These are phyloP conservation scores for Cercospora beticola DNA, from an alignment of 2,329 filamentous ascomycete genomes.

Conservation along the genomic window DNA sequence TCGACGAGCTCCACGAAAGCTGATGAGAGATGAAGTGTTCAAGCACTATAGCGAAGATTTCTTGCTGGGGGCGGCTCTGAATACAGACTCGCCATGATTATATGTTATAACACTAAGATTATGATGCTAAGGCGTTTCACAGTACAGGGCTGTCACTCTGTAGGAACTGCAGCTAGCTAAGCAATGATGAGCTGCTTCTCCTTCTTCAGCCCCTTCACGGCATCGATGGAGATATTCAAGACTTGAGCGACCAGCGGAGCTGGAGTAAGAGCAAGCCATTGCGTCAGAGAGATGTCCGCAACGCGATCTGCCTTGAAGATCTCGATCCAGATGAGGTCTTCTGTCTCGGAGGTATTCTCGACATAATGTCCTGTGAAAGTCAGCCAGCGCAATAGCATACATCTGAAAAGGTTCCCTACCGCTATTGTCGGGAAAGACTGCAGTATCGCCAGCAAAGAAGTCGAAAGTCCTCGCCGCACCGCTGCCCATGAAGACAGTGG, in stretches of 20 bases:
- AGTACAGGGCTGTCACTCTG: not conserved
- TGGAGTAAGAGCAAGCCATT: conserved; percentile 69
- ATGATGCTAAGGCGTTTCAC: not conserved
- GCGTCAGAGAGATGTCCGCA: conserved; percentile 64
- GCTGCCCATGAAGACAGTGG: conserved; percentile 58
- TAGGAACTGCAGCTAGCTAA: not conserved
- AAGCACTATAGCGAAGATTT: conserved; percentile 33
- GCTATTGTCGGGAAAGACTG: conserved; percentile 9
- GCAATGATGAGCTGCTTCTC: conserved; percentile 26
- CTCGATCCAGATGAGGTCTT: conserved; percentile 67
- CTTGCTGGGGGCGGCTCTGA: conserved; percentile 25
- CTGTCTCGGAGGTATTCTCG: conserved; percentile 63
- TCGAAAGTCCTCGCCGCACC: conserved; percentile 65
- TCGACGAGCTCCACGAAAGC: conserved; percentile 64
- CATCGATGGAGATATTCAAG: conserved; percentile 15
- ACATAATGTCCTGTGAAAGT: conserved; percentile 56
- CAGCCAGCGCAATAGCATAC: not conserved
- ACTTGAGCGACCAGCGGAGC: conserved; percentile 53
- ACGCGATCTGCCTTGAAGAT: conserved; percentile 68
- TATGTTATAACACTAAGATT: not conserved
- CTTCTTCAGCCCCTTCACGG: conserved; percentile 22
- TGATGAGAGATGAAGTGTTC: conserved; percentile 68
- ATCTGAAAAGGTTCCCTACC: too few species aligned
- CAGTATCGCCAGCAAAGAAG: conserved; percentile 60
- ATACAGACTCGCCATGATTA: conserved; percentile 23